Evolutionary conservation across 805 yeast species (phyloP).

Genomic region (Diddensiella transvaalensis): DNA sequence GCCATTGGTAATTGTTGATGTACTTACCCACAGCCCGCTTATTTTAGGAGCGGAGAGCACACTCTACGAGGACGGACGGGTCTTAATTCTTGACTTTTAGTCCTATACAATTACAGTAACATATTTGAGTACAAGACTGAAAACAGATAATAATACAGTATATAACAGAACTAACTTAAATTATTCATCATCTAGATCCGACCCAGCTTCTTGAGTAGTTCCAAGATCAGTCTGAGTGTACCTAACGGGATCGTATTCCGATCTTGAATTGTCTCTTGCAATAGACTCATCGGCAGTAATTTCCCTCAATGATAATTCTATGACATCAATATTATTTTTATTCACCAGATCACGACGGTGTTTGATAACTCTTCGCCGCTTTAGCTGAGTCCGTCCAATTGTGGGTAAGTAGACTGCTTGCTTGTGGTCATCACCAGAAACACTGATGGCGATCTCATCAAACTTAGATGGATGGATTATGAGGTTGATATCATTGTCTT

Average conservation of each 20-base stretch:
- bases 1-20: too few relatives aligned
- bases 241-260: conserved; percentile 74
- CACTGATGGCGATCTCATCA: conserved; percentile 67
- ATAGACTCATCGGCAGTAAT: conserved; percentile 68
- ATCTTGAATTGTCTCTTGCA: conserved; percentile 63
- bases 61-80: too few relatives aligned
- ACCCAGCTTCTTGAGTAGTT: conserved; percentile 39
- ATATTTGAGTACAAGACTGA: too few relatives aligned
- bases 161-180: too few relatives aligned
- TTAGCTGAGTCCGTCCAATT: conserved; percentile 71
- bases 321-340: conserved; percentile 55
- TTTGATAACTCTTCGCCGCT: conserved; percentile 74
- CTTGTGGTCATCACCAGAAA: conserved; percentile 47
- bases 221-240: conserved; percentile 62
- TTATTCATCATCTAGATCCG: conserved; percentile 19
- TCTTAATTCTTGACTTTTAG: too few relatives aligned
- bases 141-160: too few relatives aligned
- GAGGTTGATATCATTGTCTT: conserved; percentile 76
- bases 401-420: conserved; percentile 73
- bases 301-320: conserved; percentile 63
- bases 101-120: too few relatives aligned
- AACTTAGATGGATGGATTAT: conserved; percentile 42
- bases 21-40: too few relatives aligned
- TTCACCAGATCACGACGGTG: conserved; percentile 47
- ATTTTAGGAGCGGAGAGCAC: too few relatives aligned